These are phyloP conservation scores for Purpureocillium lavendulum DNA, from an alignment of 2,329 filamentous ascomycete genomes.

Conservation along the genomic window DNA sequence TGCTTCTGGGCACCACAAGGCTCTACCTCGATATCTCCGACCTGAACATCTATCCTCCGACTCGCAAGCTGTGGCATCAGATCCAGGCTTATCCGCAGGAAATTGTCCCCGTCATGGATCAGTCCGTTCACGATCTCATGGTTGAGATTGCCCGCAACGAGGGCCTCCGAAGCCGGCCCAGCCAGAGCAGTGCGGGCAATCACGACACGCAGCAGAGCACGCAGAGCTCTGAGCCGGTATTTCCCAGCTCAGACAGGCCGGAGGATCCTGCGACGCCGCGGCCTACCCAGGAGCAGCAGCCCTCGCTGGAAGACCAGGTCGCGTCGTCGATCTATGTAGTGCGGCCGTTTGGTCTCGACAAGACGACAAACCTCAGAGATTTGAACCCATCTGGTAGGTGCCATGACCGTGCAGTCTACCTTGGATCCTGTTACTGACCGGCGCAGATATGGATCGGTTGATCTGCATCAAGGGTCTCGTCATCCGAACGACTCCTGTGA, in stretches of 20 bases:
- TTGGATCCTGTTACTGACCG: slow-evolving; percentile 1
- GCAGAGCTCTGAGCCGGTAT: slow-evolving; percentile 65
- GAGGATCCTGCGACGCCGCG: slow-evolving; percentile 33
- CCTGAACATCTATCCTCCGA: slow-evolving; percentile 85
- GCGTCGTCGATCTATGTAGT: slow-evolving; percentile 76
- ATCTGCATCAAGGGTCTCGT: slow-evolving; percentile 93
- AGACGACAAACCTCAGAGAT: slow-evolving; percentile 83
- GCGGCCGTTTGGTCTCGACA: slow-evolving; percentile 80
- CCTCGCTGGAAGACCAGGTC: slow-evolving; percentile 71
- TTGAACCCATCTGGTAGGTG: slow-evolving; percentile 71
- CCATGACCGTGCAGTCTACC: neutral
- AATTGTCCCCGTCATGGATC: slow-evolving; percentile 94
- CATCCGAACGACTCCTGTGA: slow-evolving; percentile 90
- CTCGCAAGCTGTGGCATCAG: slow-evolving; percentile 91
- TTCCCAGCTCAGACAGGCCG: slow-evolving; percentile 70
- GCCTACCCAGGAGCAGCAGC: slow-evolving; percentile 35
- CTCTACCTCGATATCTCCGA: slow-evolving; percentile 86
- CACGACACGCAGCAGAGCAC: slow-evolving; percentile 34
- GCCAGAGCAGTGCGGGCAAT: slow-evolving; percentile 47
- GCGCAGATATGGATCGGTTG: slow-evolving; percentile 82
- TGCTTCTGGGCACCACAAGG: slow-evolving; percentile 72
- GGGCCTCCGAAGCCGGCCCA: slow-evolving; percentile 58
- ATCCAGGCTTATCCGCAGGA: slow-evolving; percentile 90
- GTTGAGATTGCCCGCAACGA: slow-evolving; percentile 78
- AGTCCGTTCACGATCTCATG: slow-evolving; percentile 87